phyloP scores from a whole-genome alignment of 768 basidiomycete genomes.

The Boletus insuetus region DNA sequence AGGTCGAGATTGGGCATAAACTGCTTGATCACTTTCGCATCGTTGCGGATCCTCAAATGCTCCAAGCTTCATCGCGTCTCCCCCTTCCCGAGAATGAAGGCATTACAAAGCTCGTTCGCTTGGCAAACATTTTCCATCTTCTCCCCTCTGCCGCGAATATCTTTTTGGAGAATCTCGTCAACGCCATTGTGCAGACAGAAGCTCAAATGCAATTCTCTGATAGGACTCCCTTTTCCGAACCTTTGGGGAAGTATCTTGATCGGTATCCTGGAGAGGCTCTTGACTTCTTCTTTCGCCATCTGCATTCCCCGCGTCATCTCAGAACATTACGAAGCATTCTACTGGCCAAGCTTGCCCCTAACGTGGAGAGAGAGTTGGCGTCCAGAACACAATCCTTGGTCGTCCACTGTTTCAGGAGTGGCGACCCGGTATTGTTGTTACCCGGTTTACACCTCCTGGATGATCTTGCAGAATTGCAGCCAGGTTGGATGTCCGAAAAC shows the following conservation, averaged over 20 bases:
- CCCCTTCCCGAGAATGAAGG: slow-evolving; percentile 86
- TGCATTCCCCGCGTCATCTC: slow-evolving; percentile 76
- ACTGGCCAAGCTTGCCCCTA: slow-evolving; percentile 74
- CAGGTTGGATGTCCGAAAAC: slow-evolving; percentile 71
- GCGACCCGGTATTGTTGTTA: slow-evolving; percentile 50
- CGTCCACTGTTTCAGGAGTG: slow-evolving; percentile 46
- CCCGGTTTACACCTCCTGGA: slow-evolving; percentile 75
- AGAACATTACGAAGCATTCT: slow-evolving; percentile 84
- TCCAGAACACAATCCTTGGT: slow-evolving; percentile 57
- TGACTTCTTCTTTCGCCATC: slow-evolving; percentile 76
- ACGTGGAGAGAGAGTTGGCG: slow-evolving; percentile 64
- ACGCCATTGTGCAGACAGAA: slow-evolving; percentile 88
- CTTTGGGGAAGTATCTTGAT: slow-evolving; percentile 86
- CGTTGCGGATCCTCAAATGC: slow-evolving; percentile 85
- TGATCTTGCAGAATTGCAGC: slow-evolving; percentile 67
- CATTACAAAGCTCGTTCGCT: slow-evolving; percentile 88
- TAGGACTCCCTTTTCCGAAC: slow-evolving; percentile 89
- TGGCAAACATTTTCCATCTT: slow-evolving; percentile 96
- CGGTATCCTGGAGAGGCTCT: slow-evolving; percentile 85
- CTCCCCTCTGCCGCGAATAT: slow-evolving; percentile 91
- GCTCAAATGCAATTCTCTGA: slow-evolving; percentile 87
- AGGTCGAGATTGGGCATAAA: slow-evolving; percentile 98
- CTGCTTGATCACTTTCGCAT: slow-evolving; percentile 93
- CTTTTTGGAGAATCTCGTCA: slow-evolving; percentile 86
- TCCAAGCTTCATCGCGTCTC: slow-evolving; percentile 73